Evolutionary conservation across 2,329 filamentous ascomycete species (phyloP), one percentile per base, ranked within the genome.

Genomic region (Penicillium decumbens): DNA sequence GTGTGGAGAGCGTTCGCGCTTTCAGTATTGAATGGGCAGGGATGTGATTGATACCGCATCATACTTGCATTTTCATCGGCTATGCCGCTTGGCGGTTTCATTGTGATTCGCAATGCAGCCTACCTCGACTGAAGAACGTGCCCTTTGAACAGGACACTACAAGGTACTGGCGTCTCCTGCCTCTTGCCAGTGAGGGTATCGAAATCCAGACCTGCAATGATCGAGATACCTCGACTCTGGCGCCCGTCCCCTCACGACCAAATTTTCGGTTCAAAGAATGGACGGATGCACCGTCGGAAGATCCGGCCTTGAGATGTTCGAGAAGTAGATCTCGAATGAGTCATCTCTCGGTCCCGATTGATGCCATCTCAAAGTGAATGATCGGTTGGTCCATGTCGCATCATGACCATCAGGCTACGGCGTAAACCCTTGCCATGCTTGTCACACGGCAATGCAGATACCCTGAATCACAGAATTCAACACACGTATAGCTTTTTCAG

Each of bases 11-110:
- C 28, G 71, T 92, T 20, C 79, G 88, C 57, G 81, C 87, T 0
- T 95, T 95, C 64, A 91, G 87, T 59, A 80, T 96, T 45, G 91
- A 96, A 72, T 96, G 91, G 92, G 91, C 88, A 45, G 90, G 88
- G 27, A 93, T 96, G 85, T 96, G 79, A 80, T 41, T 24, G 6
- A 20, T 25, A 6, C 15, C 18, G 24, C 24, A 25, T n/a, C 18
- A 1, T 42, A 23, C 20, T 15, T 10, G 40, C 28, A 12, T 18
- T 20, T 0, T 20, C 9, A 30, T 41, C 27, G 12, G 8, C 23
- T 7, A 42, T 29, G 15, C 40, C 25, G 15, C 28, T 42, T 29
- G 13, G 7, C 24, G 24, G 28, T 9, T 30, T 40, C 24, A 24
- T 35, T 33, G 10, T 40, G 7, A 7, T 15, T 20, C 13, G 32